A percentile compares a stretch with the other conserved stretches of the same genome.
Evolutionary conservation across 139 green algal genomes (phyloP).

Genomic region (Nannochloris sp.): DNA sequence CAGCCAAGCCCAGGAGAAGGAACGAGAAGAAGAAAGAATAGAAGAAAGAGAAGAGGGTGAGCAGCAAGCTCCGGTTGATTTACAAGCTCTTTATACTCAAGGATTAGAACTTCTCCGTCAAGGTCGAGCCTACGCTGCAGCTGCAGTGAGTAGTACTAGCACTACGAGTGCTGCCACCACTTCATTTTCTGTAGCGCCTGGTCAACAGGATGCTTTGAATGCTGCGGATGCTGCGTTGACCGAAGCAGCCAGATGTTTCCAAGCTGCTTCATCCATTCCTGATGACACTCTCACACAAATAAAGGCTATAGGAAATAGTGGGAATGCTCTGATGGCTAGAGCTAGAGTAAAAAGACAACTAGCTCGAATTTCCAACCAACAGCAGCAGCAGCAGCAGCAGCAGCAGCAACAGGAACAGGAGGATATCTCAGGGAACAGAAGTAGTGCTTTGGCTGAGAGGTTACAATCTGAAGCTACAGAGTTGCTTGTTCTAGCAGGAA

Average conservation of each 20-base stretch:
- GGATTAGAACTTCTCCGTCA: constrained; percentile 9
- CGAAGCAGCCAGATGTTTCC: constrained; percentile 12
- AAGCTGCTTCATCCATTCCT: constrained; percentile 1
- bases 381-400: background rate
- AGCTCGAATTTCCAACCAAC: background rate
- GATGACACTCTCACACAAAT: constrained; percentile 2
- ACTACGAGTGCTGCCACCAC: no score
- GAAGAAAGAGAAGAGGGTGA: background rate
- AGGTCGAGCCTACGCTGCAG: background rate
- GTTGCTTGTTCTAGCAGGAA: constrained; percentile 27
- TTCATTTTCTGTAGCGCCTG: background rate
- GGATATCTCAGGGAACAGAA: background rate
- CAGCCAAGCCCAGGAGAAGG: no score
- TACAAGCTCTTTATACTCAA: constrained; percentile 2
- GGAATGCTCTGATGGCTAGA: constrained; percentile 22
- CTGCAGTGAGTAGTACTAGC: background rate
- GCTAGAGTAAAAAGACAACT: constrained; percentile 19
- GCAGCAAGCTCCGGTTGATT: background rate
- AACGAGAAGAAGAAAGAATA: background rate
- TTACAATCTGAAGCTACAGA: constrained; percentile 16
- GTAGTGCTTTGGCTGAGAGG: no score
- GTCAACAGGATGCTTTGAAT: constrained; percentile 9
- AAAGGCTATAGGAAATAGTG: constrained; percentile 21
- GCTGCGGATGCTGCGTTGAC: constrained; percentile 6
- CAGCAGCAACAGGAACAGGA: background rate